Percentiles rank a stretch among this genome's conserved stretches.
These are phyloP conservation scores for Candida maltosa DNA, from an alignment of 805 yeast species.

Conservation along the genomic window DNA sequence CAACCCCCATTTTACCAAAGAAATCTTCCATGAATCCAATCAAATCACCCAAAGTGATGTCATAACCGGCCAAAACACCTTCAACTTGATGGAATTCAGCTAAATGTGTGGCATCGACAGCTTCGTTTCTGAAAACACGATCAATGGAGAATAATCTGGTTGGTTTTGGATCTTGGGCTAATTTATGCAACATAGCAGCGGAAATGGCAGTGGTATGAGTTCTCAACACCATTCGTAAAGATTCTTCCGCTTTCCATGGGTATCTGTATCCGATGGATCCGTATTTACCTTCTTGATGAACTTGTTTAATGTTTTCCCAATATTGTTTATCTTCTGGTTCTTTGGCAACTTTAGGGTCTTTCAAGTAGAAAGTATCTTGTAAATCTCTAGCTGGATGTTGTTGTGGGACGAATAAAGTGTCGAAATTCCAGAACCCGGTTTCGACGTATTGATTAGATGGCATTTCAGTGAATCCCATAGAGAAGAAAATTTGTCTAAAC, in stretches of 20 bases:
- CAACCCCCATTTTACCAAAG: slow-evolving; percentile 96
- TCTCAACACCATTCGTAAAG: slow-evolving; percentile 87
- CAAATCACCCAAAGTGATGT: slow-evolving; percentile 90
- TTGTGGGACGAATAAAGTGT: slow-evolving; percentile 94
- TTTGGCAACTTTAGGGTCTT: slow-evolving; percentile 82
- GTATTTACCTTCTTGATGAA: slow-evolving; percentile 84
- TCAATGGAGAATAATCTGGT: slow-evolving; percentile 92
- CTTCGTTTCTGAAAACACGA: slow-evolving; percentile 98
- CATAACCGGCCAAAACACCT: slow-evolving; percentile 97
- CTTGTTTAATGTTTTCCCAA: slow-evolving; percentile 74
- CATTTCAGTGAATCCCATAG: slow-evolving; percentile 98
- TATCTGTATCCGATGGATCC: slow-evolving; percentile 98
- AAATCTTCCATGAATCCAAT: slow-evolving; percentile 98
- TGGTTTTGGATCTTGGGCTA: slow-evolving; percentile 88
- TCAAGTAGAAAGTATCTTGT: slow-evolving; percentile 96
- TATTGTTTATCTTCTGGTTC: slow-evolving; percentile 79
- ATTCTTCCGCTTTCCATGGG: slow-evolving; percentile 92
- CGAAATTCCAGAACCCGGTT: slow-evolving; percentile 98
- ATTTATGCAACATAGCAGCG: slow-evolving; percentile 77
- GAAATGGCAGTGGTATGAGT: slow-evolving; percentile 98
- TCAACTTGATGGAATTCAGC: slow-evolving; percentile 99
- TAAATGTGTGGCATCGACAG: slow-evolving; percentile 98
- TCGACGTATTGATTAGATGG: slow-evolving; percentile 98
- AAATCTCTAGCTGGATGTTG: slow-evolving; percentile 99
- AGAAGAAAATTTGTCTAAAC: slow-evolving; percentile 94